phyloP scores from a whole-genome alignment of 768 basidiomycete species.

The Pisolithus sp. region DNA sequence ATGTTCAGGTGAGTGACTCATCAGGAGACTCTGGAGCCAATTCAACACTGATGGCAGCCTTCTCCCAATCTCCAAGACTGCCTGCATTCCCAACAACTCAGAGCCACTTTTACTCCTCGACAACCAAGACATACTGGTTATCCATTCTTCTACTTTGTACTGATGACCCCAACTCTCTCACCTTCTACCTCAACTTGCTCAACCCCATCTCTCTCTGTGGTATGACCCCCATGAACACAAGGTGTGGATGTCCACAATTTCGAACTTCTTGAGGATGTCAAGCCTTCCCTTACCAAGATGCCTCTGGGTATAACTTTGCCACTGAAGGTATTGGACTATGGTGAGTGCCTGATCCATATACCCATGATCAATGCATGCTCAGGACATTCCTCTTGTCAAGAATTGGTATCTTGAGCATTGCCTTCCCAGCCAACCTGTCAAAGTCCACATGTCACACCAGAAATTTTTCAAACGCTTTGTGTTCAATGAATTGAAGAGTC shows the following conservation, averaged over 20 bases:
- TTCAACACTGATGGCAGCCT: too few relatives aligned
- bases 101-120: too few relatives aligned
- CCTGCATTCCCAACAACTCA: too few relatives aligned
- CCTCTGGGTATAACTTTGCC: conserved; percentile 82
- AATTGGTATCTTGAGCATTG: conserved; percentile 99
- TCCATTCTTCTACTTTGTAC: conserved; percentile 18
- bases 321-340: conserved; percentile 96
- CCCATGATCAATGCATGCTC: conserved; percentile 84
- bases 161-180: conserved; percentile 97
- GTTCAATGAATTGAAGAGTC: conserved; percentile 84
- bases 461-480: conserved; percentile 95
- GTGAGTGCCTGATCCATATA: conserved; percentile 98
- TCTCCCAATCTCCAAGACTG: too few relatives aligned
- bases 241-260: conserved; percentile 83
- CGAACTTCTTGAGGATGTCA: conserved; percentile 67
- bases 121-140: too few relatives aligned
- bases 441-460: conserved; percentile 98
- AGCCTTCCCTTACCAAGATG: conserved; percentile 76
- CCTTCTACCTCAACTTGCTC: conserved; percentile 98
- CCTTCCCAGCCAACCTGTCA: conserved; percentile 91
- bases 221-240: conserved; percentile 69
- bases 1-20: too few relatives aligned
- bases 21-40: too few relatives aligned
- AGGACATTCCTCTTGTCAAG: conserved; percentile 94
- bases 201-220: conserved; percentile 95